A percentile compares a stretch with the other conserved stretches of the same genome.
phyloP scores from a whole-genome alignment of 495 filamentous ascomycete genomes.

The Penicillium steckii region DNA sequence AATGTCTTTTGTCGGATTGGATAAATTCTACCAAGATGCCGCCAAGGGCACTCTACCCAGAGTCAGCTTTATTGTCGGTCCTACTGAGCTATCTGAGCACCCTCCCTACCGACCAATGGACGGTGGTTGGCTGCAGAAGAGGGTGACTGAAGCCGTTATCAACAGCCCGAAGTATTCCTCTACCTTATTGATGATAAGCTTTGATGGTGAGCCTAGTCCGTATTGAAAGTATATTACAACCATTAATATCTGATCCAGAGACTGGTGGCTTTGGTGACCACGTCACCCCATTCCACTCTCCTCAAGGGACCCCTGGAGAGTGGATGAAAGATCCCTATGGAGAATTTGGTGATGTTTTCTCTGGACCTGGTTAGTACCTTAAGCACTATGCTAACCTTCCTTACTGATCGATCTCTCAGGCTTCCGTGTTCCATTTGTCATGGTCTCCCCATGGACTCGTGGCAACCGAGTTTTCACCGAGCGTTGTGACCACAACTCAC shows the following conservation, averaged over 20 bases:
- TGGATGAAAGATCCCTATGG: constrained; percentile 55
- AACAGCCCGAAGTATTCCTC: constrained; percentile 48
- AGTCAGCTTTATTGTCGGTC: constrained; percentile 53
- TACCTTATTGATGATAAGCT: constrained; percentile 53
- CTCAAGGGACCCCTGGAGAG: constrained; percentile 48
- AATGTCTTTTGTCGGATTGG: constrained; percentile 42
- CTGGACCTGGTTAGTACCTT: constrained; percentile 41
- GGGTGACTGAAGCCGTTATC: constrained; percentile 51
- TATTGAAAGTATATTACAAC: neutral
- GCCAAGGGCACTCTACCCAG: constrained; percentile 52
- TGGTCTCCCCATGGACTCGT: constrained; percentile 57
- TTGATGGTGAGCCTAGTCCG: constrained; percentile 34
- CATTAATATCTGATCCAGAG: constrained; percentile 27
- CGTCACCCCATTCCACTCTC: constrained; percentile 53
- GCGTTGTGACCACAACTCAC: constrained; percentile 56
- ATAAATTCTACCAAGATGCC: constrained; percentile 50
- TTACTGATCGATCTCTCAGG: constrained; percentile 15
- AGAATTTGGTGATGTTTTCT: constrained; percentile 45
- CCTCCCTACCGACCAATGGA: constrained; percentile 53
- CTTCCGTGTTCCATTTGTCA: constrained; percentile 54
- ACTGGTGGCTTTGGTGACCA: constrained; percentile 57
- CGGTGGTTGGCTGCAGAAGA: constrained; percentile 56
- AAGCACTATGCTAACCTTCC: neutral
- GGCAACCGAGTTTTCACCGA: constrained; percentile 54
- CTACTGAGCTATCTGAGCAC: constrained; percentile 51